Evolutionary conservation across 2,329 filamentous ascomycete genomes (phyloP), one percentile per base, ranked within the genome.

Genomic region (Leptosphaerulina australis): DNA sequence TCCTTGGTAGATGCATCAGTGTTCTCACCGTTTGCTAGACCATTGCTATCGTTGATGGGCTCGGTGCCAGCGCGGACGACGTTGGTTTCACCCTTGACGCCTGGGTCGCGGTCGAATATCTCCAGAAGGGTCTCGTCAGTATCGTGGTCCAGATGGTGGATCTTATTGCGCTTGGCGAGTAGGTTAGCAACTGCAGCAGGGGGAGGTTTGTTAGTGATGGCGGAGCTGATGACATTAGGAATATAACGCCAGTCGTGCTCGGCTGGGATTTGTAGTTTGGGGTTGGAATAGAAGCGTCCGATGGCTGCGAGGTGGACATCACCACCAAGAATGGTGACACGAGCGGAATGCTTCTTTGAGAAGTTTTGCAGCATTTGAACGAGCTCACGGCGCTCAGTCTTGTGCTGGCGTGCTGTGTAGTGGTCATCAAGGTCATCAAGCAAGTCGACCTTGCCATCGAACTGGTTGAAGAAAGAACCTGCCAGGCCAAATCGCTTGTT

Each of bases 331-430:
- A 87, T 86, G 9, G 83, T 83, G 39, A 87, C 74, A 14, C 84
- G 82, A 10, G 83, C 74, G 7, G 76, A 80, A 69, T 83, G 74
- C 50, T 79, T 70, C 58, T 81, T 79, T 9, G 83, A 73, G 24
- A 86, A 71, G 15, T 77, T 72, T 61, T 96, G 81, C 40, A 89
- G 66, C 71, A 83, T 69, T 73, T 88, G 62, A 76, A 92, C 70
- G 33, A 97, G 79, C 29, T 84, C 80, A 48, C 86, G 86, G 34
- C 93, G 88, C 78, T 97, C 93, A 52, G 84, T 82, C 75, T 97
- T 97, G 79, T 97, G 93, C 40, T 91, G 91, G 56, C 85, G 85
- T 5, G 92, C 90, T 1, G 93, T 97, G 78, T 97, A 97, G 63
- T 87, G 84, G 62, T 87, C 84, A 60, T 87, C 84, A 33, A 87